Conservation (phyloP, 2,329 filamentous ascomycete genomes). For the Microsporum canis region DNA sequence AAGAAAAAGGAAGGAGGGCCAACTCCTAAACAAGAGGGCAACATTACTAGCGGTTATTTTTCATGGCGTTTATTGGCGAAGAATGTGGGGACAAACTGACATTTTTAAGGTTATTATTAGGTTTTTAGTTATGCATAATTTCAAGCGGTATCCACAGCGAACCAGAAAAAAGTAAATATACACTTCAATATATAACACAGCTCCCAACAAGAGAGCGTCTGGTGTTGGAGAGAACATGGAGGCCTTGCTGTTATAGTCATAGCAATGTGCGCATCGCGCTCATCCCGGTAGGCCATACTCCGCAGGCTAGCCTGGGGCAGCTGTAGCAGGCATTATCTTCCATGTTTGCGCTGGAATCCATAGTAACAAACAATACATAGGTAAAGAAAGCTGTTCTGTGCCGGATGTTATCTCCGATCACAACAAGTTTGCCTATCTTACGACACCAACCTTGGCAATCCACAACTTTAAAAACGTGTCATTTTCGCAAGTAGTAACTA, state of each 20-base stretch:
- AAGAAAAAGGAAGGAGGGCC: background rate
- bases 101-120: slow-evolving; percentile 3
- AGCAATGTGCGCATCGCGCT: background rate
- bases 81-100: background rate
- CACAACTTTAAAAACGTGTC: slow-evolving; percentile 3
- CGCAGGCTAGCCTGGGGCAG: background rate
- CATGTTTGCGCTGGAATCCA: background rate
- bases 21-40: background rate
- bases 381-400: background rate
- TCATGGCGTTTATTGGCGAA: background rate
- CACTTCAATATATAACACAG: background rate
- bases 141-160: background rate
- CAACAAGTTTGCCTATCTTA: background rate
- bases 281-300: background rate
- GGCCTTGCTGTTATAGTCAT: background rate
- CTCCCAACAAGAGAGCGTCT: background rate
- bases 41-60: slow-evolving; percentile 3
- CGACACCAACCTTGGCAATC: background rate
- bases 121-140: slow-evolving; percentile 5
- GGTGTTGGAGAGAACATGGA: background rate
- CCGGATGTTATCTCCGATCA: slow-evolving; percentile 4
- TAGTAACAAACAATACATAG: background rate
- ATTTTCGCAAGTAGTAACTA: background rate
- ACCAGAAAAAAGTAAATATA: background rate
- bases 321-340: background rate